Evolutionary conservation across 1,284 basidiomycete genomes (phyloP), one percentile per base, ranked within the genome.

Genomic region (Athelia psychrophila): DNA sequence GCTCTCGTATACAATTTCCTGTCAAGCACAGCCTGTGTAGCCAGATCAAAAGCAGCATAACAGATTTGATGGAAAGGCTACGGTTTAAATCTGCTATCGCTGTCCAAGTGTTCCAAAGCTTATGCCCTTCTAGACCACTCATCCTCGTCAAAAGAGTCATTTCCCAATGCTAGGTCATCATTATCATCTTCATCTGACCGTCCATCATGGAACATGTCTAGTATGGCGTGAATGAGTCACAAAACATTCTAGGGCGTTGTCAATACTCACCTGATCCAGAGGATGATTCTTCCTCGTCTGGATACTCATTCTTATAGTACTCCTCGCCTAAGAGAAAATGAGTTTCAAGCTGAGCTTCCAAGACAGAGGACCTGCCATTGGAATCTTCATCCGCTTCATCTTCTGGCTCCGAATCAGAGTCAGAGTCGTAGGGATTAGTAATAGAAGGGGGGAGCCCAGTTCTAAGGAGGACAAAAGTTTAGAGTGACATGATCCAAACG

Each of bases 301-400:
- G 88, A 60, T 91, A 91, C 59, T 91, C 88, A 54, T 91, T 91
- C 59, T 80, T 87, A 66, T 89, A 91, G 61, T 83, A 90, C 56
- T 88, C 88, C 65, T 91, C 88, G 15, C 83, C 88, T 91, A 56
- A n/a, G 46, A 16, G 47, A 8, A 23, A 36, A n/a, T 54, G 16
- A 51, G 32, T 27, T 24, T 33, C 45, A 48, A 44, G 45, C 27
- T 30, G 50, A n/a, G 40, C 27, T 48, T 4, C 16, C 38, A 49
- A n/a, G 48, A 40, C 9, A 50, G 18, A 49, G 35, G 27, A 40
- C 6, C 33, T 49, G 88, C 88, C 86, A 66, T 91, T 91, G 0
- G 88, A 91, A 59, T 91, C 88, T 59, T 91, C 88, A 54, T 91
- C 88, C 2, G 81, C 88, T 57, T 87, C 86, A 53, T 88, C 88